Conservation (phyloP, 805 yeast species). For the Myxozyma lipomycoides region DNA sequence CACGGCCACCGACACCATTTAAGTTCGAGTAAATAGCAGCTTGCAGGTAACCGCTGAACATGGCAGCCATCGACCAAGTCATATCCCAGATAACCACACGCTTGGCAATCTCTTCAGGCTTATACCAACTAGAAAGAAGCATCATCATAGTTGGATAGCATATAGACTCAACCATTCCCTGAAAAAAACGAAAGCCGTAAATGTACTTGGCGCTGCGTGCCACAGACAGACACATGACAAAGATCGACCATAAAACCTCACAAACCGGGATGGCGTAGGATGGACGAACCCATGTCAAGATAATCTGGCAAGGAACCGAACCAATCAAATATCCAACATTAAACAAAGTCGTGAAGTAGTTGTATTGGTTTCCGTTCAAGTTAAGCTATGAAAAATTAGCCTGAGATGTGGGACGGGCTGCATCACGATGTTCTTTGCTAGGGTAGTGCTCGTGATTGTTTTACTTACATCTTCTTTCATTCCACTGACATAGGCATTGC, state of each 20-base stretch:
- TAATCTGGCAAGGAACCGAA: constrained; percentile 35
- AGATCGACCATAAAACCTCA: constrained; percentile 37
- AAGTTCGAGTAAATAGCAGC: constrained; percentile 42
- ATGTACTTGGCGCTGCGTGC: constrained; percentile 37
- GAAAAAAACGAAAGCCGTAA: constrained; percentile 43
- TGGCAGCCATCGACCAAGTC: constrained; percentile 42
- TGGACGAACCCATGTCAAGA: constrained; percentile 31
- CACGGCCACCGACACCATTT: constrained; percentile 41
- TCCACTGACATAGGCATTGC: constrained; percentile 66
- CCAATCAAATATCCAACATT: constrained; percentile 44
- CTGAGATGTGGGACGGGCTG: no score
- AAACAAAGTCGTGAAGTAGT: constrained; percentile 44
- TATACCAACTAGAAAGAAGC: constrained; percentile 42
- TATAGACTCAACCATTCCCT: constrained; percentile 39
- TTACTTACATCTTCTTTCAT: constrained; percentile 49
- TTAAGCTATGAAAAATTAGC: constrained; percentile 41
- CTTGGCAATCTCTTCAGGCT: constrained; percentile 43
- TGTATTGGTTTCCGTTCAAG: constrained; percentile 43
- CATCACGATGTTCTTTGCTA: constrained; percentile 49
- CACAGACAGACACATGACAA: constrained; percentile 38
- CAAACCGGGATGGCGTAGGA: constrained; percentile 29
- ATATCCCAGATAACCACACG: constrained; percentile 43
- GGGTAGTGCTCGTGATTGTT: constrained; percentile 56
- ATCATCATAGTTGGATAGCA: constrained; percentile 42
- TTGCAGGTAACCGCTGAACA: constrained; percentile 46